Conservation (phyloP, 2,329 filamentous ascomycete species). For the Aspergillus persii region DNA sequence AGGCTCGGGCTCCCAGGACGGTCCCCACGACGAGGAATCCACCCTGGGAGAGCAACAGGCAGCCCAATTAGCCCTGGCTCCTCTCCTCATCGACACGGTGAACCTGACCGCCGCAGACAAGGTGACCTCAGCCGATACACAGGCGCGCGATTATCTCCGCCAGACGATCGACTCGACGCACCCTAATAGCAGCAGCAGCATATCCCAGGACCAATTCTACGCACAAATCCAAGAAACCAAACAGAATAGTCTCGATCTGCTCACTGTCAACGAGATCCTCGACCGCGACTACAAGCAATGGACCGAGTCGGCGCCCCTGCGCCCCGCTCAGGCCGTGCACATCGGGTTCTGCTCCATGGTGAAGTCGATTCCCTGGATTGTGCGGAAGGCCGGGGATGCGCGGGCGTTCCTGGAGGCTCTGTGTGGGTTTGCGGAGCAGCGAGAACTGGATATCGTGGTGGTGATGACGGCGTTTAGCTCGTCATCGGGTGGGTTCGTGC, state of each 20-base stretch:
- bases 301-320: conserved; percentile 40
- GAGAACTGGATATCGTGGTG: conserved; percentile 52
- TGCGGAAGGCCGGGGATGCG: conserved; percentile 44
- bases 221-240: conserved; percentile 54
- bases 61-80: conserved; percentile 40
- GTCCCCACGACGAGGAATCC: too few species aligned
- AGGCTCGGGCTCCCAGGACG: conserved; percentile 1
- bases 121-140: conserved; percentile 49
- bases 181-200: neutral
- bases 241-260: conserved; percentile 50
- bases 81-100: conserved; percentile 46
- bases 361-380: conserved; percentile 54
- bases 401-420: conserved; percentile 43
- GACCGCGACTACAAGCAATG: conserved; percentile 65
- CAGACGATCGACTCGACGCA: conserved; percentile 42
- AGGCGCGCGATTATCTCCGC: conserved; percentile 52
- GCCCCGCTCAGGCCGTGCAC: conserved; percentile 34
- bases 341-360: conserved; percentile 61
- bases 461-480: conserved; percentile 59
- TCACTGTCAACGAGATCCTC: conserved; percentile 56
- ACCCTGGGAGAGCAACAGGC: conserved; percentile 26
- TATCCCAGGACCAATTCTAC: conserved; percentile 45
- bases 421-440: conserved; percentile 45
- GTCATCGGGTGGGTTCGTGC: conserved; percentile 42
- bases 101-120: conserved; percentile 46